These are phyloP conservation scores for Aspergillus hancockii DNA, from an alignment of 495 filamentous ascomycete species.

Conservation along the genomic window DNA sequence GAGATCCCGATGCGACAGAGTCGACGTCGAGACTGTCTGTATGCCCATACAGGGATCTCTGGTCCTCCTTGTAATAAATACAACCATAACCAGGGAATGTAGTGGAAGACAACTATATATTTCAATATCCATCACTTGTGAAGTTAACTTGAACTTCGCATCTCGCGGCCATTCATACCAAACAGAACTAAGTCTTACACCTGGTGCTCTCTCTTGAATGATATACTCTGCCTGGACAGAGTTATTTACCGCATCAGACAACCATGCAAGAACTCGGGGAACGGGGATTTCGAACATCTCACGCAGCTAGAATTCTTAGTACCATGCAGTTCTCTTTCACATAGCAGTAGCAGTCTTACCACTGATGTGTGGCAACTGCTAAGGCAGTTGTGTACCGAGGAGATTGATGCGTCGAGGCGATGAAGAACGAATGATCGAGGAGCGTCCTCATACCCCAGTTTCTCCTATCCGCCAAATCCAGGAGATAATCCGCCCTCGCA, in stretches of 20 bases:
- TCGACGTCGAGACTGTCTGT: slow-evolving; percentile 21
- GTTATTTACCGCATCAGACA: slow-evolving; percentile 28
- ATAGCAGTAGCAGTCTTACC: too few relatives aligned
- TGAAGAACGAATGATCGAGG: too few relatives aligned
- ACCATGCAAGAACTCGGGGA: slow-evolving; percentile 37
- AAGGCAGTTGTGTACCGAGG: too few relatives aligned
- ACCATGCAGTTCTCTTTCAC: too few relatives aligned
- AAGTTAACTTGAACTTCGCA: slow-evolving; percentile 31
- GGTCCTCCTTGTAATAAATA: slow-evolving; percentile 43
- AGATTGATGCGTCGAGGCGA: too few relatives aligned
- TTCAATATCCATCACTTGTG: slow-evolving; percentile 41
- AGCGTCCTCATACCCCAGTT: too few relatives aligned
- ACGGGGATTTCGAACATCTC: slow-evolving; percentile 34
- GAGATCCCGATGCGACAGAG: not conserved
- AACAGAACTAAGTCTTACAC: slow-evolving; percentile 33
- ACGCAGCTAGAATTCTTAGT: slow-evolving; percentile 38
- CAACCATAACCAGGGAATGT: slow-evolving; percentile 39
- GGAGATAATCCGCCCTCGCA: too few relatives aligned
- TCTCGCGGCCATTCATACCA: slow-evolving; percentile 37
- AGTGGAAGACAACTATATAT: slow-evolving; percentile 32
- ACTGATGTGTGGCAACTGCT: too few relatives aligned
- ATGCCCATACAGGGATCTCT: slow-evolving; percentile 25
- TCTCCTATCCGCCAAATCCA: too few relatives aligned
- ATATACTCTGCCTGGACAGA: slow-evolving; percentile 40
- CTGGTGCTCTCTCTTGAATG: slow-evolving; percentile 40